Conservation (phyloP, 306 rosid species). For the Corylus avellana region DNA sequence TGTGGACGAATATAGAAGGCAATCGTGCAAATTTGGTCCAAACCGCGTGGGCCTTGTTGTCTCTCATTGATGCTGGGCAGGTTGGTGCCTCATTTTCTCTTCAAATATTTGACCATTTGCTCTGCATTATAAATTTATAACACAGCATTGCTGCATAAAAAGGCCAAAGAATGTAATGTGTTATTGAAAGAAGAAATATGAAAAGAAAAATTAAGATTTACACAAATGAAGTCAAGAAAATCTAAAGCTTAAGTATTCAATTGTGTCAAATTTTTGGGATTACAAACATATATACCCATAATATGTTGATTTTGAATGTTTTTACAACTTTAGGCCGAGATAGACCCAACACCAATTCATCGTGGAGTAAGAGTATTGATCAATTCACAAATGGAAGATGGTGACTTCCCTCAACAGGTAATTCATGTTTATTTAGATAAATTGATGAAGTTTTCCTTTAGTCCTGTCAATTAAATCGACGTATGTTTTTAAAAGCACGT, state of each 20-base stretch:
- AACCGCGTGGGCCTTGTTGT: conserved; percentile 69
- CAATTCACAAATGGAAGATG: conserved; percentile 69
- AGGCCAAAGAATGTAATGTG: background rate
- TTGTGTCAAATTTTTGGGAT: background rate
- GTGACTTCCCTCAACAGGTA: conserved; percentile 75
- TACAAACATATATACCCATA: background rate
- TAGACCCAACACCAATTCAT: conserved; percentile 59
- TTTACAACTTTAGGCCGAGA: conserved; percentile 42
- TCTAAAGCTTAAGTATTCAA: background rate
- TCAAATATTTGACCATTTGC: background rate
- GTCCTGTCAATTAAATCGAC: no score
- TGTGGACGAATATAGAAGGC: conserved; percentile 57
- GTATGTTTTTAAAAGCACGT: no score
- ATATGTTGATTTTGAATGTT: conserved; percentile 7
- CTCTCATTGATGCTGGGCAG: conserved; percentile 76
- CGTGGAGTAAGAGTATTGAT: conserved; percentile 51
- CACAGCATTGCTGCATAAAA: background rate
- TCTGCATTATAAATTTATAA: no score
- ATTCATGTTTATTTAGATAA: background rate
- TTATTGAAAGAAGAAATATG: no score
- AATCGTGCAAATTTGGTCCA: conserved; percentile 60
- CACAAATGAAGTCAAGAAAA: background rate
- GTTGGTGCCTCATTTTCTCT: conserved; percentile 29
- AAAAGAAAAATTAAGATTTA: background rate
- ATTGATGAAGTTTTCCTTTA: no score